A percentile compares a stretch with the other conserved stretches of the same genome.
These are phyloP conservation scores for Colletotrichum tropicale DNA, from an alignment of 2,329 filamentous ascomycete species.

Conservation along the genomic window DNA sequence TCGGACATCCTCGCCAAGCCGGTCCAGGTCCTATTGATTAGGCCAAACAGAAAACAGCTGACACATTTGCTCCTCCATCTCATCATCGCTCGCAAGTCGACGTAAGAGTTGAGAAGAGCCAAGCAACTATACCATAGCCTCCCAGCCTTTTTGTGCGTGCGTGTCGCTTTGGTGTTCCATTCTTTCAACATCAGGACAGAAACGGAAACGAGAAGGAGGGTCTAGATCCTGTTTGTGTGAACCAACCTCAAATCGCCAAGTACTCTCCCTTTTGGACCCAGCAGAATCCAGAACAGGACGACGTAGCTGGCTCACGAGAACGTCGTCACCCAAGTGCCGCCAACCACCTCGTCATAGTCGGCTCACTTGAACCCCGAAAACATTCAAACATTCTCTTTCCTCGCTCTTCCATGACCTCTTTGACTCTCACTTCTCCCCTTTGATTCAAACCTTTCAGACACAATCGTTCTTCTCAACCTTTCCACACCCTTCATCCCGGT, in stretches of 20 bases:
- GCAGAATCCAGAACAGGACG: background rate
- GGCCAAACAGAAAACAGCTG: background rate
- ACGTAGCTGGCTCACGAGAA: background rate
- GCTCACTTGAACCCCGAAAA: background rate
- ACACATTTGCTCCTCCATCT: background rate
- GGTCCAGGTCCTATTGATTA: conserved; percentile 13
- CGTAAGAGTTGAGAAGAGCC: background rate
- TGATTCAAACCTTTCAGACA: conserved; percentile 14
- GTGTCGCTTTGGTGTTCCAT: background rate
- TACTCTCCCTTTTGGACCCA: background rate
- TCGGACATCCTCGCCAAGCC: background rate
- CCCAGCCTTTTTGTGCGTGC: background rate
- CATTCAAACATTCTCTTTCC: background rate
- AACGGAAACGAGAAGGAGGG: background rate
- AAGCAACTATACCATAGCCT: background rate
- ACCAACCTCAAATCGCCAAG: background rate
- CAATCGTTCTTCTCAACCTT: background rate
- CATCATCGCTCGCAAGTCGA: background rate
- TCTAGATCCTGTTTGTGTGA: background rate
- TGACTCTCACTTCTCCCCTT: conserved; percentile 1
- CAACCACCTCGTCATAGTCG: conserved; percentile 8
- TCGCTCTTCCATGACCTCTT: background rate
- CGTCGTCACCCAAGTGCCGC: background rate
- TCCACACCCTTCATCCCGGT: background rate
- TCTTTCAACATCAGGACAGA: background rate